These are phyloP conservation scores for Quercus mongolica DNA, from an alignment of 306 rosid genomes.

Conservation along the genomic window DNA sequence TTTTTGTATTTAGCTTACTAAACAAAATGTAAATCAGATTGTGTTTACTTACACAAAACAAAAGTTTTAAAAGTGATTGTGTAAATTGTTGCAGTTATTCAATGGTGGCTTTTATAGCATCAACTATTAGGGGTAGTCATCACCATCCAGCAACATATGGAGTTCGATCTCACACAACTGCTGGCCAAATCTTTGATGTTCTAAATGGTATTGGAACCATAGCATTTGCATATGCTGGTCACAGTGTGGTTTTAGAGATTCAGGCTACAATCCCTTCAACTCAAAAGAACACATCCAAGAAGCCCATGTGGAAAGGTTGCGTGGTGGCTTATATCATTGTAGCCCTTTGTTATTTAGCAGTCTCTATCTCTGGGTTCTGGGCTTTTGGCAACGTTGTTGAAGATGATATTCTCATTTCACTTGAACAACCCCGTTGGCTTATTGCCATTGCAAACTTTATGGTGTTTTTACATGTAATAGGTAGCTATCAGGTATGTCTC, in stretches of 20 bases:
- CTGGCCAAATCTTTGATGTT: conserved; percentile 32
- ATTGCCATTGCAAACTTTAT: conserved; percentile 54
- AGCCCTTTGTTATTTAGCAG: conserved; percentile 39
- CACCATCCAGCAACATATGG: conserved; percentile 27
- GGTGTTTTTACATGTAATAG: conserved; percentile 69
- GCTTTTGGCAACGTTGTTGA: conserved; percentile 56
- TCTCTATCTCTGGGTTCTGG: conserved; percentile 60
- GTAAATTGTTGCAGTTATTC: conserved; percentile 39
- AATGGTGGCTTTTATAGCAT: conserved; percentile 35
- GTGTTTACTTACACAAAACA: neutral
- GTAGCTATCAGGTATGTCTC: conserved; percentile 59
- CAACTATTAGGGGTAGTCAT: conserved; percentile 21
- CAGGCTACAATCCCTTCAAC: conserved; percentile 79
- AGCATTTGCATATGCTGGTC: conserved; percentile 73
- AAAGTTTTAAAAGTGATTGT: neutral
- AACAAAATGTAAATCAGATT: neutral
- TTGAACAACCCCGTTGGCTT: conserved; percentile 49
- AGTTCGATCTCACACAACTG: conserved; percentile 27
- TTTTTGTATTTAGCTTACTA: neutral
- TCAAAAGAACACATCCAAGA: conserved; percentile 41
- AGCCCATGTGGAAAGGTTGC: conserved; percentile 72
- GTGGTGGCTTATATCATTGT: conserved; percentile 47
- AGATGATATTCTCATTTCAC: conserved; percentile 65
- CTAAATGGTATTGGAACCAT: conserved; percentile 60
- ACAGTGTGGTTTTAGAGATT: conserved; percentile 59